Percentiles rank a stretch among this genome's conserved stretches.
phyloP scores from a whole-genome alignment of 768 basidiomycete genomes.

The Sistotremastrum niveocremeum region DNA sequence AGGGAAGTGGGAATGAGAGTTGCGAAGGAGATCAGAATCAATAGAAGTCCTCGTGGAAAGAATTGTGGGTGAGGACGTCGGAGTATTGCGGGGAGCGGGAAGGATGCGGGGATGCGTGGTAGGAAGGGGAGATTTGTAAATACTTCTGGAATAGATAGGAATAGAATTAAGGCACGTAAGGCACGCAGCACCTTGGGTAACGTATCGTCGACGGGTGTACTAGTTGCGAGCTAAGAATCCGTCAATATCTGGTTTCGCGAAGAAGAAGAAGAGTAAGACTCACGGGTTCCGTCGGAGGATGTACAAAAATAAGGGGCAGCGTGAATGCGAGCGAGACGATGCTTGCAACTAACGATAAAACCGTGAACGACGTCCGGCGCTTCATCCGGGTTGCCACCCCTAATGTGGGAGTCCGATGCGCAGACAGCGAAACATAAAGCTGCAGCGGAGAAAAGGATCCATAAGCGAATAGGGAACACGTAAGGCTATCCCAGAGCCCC shows the following conservation, averaged over 20 bases:
- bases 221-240: no score
- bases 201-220: no score
- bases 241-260: no score
- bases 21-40: neutral
- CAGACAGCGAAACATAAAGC: conserved; percentile 46
- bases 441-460: conserved; percentile 52
- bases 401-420: conserved; percentile 3
- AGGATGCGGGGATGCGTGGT: no score
- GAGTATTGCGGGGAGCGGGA: no score
- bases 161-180: no score
- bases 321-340: neutral
- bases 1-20: conserved; percentile 26
- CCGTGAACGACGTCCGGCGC: neutral
- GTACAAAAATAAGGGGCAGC: conserved; percentile 1
- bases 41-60: neutral
- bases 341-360: neutral
- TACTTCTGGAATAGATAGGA: no score
- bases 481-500: no score
- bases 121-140: no score
- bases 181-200: no score
- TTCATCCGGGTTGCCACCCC: neutral
- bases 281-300: neutral
- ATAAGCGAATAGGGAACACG: conserved; percentile 34
- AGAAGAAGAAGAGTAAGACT: no score
- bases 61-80: no score